Conservation (phyloP, 129 eudicot genomes). For the Flaveria linearis region DNA sequence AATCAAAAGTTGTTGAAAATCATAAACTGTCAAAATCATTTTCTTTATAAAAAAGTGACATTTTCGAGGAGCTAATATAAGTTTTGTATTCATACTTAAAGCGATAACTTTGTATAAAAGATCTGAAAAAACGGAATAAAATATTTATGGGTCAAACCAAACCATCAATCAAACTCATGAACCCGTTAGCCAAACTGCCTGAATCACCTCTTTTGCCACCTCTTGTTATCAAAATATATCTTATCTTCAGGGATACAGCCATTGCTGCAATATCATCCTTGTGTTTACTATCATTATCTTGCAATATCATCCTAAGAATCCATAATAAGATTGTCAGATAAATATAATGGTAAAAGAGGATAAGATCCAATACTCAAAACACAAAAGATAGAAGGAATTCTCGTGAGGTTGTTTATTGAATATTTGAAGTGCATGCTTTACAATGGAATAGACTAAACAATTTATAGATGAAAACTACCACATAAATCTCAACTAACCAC, state of each 20-base stretch:
- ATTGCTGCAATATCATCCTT: slow-evolving; percentile 54
- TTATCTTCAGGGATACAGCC: slow-evolving; percentile 84
- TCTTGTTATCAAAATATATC: neutral
- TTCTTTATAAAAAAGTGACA: too few species aligned
- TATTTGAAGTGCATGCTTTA: too few species aligned
- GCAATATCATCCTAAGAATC: slow-evolving; percentile 61
- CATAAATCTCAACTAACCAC: too few species aligned
- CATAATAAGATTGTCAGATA: neutral
- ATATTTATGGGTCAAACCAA: neutral
- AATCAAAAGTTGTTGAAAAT: neutral
- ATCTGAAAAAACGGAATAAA: neutral
- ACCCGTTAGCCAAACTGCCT: neutral
- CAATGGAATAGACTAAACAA: too few species aligned
- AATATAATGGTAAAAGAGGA: too few species aligned
- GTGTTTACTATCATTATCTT: slow-evolving; percentile 33
- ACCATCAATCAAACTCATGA: too few species aligned
- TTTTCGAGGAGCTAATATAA: too few species aligned
- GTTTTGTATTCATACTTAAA: neutral
- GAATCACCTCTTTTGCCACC: neutral
- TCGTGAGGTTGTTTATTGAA: too few species aligned
- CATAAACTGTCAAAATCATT: too few species aligned
- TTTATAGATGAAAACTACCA: too few species aligned
- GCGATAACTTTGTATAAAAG: neutral
- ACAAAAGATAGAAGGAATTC: too few species aligned
- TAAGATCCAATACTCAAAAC: too few species aligned